A percentile compares a stretch with the other conserved stretches of the same genome.
These are phyloP conservation scores for Linnemannia hyalina DNA, from an alignment of 192 early-diverging fungal species.

Conservation along the genomic window DNA sequence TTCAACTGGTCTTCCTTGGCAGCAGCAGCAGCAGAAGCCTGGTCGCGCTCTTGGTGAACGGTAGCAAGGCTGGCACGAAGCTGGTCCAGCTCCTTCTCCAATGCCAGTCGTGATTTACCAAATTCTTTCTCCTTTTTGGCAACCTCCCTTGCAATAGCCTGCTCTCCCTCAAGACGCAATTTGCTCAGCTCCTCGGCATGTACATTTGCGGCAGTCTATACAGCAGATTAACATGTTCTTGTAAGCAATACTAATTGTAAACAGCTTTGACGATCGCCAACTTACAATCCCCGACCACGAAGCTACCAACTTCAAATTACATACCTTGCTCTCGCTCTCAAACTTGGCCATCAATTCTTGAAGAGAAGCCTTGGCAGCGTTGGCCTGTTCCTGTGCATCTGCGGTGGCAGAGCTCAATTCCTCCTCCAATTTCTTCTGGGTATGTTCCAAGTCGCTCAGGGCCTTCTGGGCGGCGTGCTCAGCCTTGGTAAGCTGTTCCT, in stretches of 20 bases:
- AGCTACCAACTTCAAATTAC: constrained; percentile 14
- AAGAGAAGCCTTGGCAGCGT: constrained; percentile 35
- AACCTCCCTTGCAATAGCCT: constrained; percentile 20
- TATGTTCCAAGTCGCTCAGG: constrained; percentile 15
- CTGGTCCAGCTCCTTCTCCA: constrained; percentile 30
- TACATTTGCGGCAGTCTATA: not conserved
- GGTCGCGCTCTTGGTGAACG: constrained; percentile 37
- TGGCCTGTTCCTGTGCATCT: constrained; percentile 26
- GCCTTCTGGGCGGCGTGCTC: constrained; percentile 42
- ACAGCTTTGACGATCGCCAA: too few relatives aligned
- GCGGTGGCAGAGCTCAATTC: constrained; percentile 23
- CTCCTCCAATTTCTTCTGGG: constrained; percentile 24
- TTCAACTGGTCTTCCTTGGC: constrained; percentile 39
- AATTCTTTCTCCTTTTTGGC: constrained; percentile 33
- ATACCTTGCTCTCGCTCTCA: constrained; percentile 34
- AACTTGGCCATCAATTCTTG: constrained; percentile 41
- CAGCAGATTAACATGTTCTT: not conserved
- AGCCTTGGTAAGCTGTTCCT: constrained; percentile 40
- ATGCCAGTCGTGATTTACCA: constrained; percentile 17
- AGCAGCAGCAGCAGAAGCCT: constrained; percentile 10
- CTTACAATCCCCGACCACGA: not conserved
- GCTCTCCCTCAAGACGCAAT: constrained; percentile 37
- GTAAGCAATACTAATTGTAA: too few relatives aligned
- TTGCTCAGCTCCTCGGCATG: constrained; percentile 27
- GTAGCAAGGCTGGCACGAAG: constrained; percentile 15